Evolutionary conservation across 768 basidiomycete genomes (phyloP).

Genomic region (Amylocystis lapponica): DNA sequence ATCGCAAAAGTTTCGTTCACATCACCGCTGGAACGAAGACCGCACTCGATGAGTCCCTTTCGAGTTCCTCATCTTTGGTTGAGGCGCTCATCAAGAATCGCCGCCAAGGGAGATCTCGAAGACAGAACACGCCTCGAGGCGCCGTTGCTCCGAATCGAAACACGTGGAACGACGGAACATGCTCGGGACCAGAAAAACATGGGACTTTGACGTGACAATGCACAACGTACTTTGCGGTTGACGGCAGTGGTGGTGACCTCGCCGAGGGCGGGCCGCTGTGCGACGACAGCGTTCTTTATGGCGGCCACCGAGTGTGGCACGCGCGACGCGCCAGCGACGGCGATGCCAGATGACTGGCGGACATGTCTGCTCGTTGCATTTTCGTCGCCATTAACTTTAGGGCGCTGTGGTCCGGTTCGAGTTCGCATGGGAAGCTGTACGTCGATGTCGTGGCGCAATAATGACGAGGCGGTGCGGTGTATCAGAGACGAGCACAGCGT

Average conservation of each 20-base stretch:
- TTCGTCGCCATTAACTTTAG: constrained; percentile 65
- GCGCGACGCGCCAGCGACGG: constrained; percentile 43
- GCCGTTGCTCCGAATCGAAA: background rate
- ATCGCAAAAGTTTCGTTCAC: no score
- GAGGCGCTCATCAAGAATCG: no score
- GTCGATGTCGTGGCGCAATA: constrained; percentile 11
- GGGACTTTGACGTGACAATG: background rate
- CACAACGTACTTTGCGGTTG: constrained; percentile 61
- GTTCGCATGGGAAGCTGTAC: constrained; percentile 59
- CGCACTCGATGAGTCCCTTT: no score
- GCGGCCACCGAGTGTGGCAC: constrained; percentile 35
- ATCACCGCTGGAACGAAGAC: no score
- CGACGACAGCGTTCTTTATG: constrained; percentile 49
- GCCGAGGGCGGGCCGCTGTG: constrained; percentile 65
- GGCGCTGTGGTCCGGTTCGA: constrained; percentile 57
- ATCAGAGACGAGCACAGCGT: background rate
- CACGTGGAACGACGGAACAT: background rate
- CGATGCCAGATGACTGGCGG: constrained; percentile 53
- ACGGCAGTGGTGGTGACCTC: constrained; percentile 78
- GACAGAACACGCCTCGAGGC: background rate
- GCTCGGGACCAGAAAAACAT: background rate
- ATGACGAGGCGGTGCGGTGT: no score
- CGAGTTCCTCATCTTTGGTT: no score
- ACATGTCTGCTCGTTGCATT: constrained; percentile 66
- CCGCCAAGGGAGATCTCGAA: background rate